Percentiles rank a stretch among this genome's conserved stretches.
phyloP scores from a whole-genome alignment of 805 yeast species.

The Candida hispaniensis region DNA sequence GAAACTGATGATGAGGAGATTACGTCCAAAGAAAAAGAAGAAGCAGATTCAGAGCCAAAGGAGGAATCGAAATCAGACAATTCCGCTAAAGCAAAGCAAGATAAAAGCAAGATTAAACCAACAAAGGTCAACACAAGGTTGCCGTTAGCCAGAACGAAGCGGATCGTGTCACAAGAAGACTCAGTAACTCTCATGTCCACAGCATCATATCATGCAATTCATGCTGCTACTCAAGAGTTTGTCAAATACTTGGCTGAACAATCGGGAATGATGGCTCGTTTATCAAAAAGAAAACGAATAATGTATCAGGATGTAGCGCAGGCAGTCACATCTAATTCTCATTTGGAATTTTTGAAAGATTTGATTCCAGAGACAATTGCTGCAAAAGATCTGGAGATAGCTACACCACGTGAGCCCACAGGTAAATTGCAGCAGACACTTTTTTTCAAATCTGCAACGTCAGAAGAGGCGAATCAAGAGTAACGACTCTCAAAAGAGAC shows the following conservation, averaged over 20 bases:
- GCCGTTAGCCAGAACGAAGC: constrained; percentile 60
- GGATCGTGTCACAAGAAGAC: constrained; percentile 66
- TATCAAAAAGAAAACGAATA: constrained; percentile 58
- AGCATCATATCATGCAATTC: constrained; percentile 62
- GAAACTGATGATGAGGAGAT: neutral
- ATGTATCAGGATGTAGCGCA: constrained; percentile 58
- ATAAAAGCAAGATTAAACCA: neutral
- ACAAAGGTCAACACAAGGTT: constrained; percentile 23
- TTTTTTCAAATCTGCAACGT: constrained; percentile 10
- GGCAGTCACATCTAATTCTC: constrained; percentile 50
- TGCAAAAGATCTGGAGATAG: constrained; percentile 1
- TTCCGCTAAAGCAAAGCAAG: neutral
- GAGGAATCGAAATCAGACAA: neutral
- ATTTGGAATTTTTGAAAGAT: constrained; percentile 43
- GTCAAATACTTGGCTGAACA: constrained; percentile 60
- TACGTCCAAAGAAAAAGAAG: neutral
- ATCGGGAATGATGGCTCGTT: constrained; percentile 52
- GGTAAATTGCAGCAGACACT: constrained; percentile 7
- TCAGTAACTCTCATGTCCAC: constrained; percentile 58
- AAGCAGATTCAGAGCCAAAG: neutral
- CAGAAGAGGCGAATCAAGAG: too few species aligned
- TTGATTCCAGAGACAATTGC: constrained; percentile 11
- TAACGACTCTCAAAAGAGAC: too few species aligned
- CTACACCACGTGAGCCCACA: constrained; percentile 12
- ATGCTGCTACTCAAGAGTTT: constrained; percentile 63